Percentiles rank a stretch among this genome's conserved stretches.
These are phyloP conservation scores for Ceratobasidium sp. DNA, from an alignment of 1,284 basidiomycete species.

Conservation along the genomic window DNA sequence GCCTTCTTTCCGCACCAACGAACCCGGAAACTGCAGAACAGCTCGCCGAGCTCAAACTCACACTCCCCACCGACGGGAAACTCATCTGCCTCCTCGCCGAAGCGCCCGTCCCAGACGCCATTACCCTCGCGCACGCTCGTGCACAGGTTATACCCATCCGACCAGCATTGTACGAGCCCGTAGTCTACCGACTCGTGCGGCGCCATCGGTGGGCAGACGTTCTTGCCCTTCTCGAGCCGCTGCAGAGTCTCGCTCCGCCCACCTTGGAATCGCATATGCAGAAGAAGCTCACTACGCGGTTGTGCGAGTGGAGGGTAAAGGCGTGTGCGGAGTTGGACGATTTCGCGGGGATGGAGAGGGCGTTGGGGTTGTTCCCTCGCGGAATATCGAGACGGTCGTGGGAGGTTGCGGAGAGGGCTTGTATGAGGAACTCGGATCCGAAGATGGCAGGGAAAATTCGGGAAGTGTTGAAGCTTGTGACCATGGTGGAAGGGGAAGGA, in stretches of 20 bases:
- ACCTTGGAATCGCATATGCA: background rate
- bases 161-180: constrained; percentile 21
- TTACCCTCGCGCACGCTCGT: background rate
- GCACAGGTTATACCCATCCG: constrained; percentile 18
- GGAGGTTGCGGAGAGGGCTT: constrained; percentile 23
- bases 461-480: constrained; percentile 3
- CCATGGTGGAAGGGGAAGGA: background rate
- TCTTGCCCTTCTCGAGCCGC: constrained; percentile 27
- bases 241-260: background rate
- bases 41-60: constrained; percentile 16
- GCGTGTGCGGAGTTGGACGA: constrained; percentile 38
- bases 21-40: constrained; percentile 2
- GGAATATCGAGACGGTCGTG: constrained; percentile 22
- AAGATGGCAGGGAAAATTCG: constrained; percentile 16
- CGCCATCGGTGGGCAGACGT: constrained; percentile 18
- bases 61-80: background rate
- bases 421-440: constrained; percentile 24
- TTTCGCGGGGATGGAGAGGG: constrained; percentile 38
- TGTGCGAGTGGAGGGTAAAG: constrained; percentile 38
- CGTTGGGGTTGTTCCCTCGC: constrained; percentile 33
- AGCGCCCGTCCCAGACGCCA: constrained; percentile 30
- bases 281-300: constrained; percentile 24
- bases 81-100: constrained; percentile 34
- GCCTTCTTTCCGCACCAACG: constrained; percentile 9
- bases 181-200: constrained; percentile 24